Conservation (phyloP, 495 filamentous ascomycete species). For the Aspergillus sclerotiicarbonarius region DNA sequence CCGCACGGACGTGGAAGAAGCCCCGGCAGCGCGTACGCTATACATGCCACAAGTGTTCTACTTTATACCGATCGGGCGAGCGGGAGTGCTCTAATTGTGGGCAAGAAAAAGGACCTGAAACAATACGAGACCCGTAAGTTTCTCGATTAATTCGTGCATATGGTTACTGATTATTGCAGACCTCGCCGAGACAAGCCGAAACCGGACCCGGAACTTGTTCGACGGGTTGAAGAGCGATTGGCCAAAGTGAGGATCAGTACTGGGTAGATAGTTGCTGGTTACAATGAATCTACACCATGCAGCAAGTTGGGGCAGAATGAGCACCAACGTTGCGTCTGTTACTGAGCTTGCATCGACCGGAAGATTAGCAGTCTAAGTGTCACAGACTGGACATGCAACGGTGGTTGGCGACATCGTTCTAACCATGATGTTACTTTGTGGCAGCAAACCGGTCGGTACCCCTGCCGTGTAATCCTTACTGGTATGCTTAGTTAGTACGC, state of each 20-base stretch:
- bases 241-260: constrained; percentile 39
- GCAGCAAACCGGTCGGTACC: background rate
- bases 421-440: background rate
- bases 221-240: constrained; percentile 58
- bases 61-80: constrained; percentile 46
- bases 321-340: too few species aligned
- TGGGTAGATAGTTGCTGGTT: constrained; percentile 4
- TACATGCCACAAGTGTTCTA: constrained; percentile 63
- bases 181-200: constrained; percentile 60
- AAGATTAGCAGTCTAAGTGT: background rate
- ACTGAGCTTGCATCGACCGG: too few species aligned
- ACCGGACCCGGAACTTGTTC: constrained; percentile 63
- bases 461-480: background rate
- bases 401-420: background rate
- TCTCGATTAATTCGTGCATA: background rate
- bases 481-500: background rate
- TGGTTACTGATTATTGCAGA: constrained; percentile 34
- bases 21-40: constrained; percentile 53
- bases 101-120: constrained; percentile 51
- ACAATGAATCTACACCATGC: background rate
- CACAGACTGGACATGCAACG: background rate
- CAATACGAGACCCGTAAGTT: constrained; percentile 52
- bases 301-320: background rate
- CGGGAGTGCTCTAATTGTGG: constrained; percentile 60
- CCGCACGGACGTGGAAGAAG: constrained; percentile 41